phyloP scores from a whole-genome alignment of 2,329 filamentous ascomycete genomes.

The Daldinia sp. region DNA sequence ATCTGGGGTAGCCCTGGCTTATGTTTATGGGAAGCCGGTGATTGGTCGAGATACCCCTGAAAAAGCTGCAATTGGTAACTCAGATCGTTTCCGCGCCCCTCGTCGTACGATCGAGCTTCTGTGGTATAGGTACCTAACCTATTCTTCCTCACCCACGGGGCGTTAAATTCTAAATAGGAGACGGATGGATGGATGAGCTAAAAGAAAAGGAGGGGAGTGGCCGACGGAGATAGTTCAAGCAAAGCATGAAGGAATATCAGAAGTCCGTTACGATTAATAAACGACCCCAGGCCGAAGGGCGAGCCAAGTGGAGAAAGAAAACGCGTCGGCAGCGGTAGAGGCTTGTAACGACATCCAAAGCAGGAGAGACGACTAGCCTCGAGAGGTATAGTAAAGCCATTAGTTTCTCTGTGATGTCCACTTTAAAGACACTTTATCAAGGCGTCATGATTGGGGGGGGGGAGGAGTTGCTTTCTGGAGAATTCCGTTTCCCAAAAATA shows the following conservation, averaged over 20 bases:
- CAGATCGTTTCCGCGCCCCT: slow-evolving; percentile 6
- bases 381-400: slow-evolving; percentile 31
- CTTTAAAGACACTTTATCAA: slow-evolving; percentile 20
- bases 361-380: slow-evolving; percentile 31
- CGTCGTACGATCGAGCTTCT: slow-evolving; percentile 19
- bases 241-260: slow-evolving; percentile 10
- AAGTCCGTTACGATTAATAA: slow-evolving; percentile 15
- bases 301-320: slow-evolving; percentile 35
- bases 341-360: slow-evolving; percentile 20
- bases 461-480: slow-evolving; percentile 6
- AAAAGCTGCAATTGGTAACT: slow-evolving; percentile 24
- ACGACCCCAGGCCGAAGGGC: slow-evolving; percentile 21
- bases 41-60: slow-evolving; percentile 25
- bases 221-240: slow-evolving; percentile 1
- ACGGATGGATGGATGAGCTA: not conserved
- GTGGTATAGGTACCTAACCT: no score
- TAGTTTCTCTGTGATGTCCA: slow-evolving; percentile 14
- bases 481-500: slow-evolving; percentile 12
- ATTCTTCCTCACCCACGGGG: slow-evolving; percentile 1
- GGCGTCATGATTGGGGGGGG: slow-evolving; percentile 15
- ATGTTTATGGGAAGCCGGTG: slow-evolving; percentile 4
- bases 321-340: slow-evolving; percentile 24
- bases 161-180: not conserved
- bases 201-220: not conserved
- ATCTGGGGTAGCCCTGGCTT: slow-evolving; percentile 38